Percentiles rank a stretch among this genome's conserved stretches.
Evolutionary conservation across 805 yeast species (phyloP).

Genomic region (Myxozyma geophila): DNA sequence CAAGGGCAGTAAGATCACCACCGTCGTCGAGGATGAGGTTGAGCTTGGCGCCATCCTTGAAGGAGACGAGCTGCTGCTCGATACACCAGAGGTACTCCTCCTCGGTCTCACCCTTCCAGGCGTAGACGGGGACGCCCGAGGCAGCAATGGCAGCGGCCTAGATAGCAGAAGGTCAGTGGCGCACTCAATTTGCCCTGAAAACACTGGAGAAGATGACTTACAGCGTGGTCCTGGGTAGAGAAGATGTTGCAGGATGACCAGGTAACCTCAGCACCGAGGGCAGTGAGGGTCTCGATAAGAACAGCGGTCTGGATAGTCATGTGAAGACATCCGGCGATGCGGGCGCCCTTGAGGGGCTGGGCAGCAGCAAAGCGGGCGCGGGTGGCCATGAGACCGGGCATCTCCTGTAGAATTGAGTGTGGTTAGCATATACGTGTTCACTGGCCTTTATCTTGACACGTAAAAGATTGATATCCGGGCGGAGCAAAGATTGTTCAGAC

Average conservation of each 20-base stretch:
- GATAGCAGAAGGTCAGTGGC: neutral
- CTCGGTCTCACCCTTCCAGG: conserved; percentile 99
- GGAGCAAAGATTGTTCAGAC: conserved; percentile 1
- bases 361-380: conserved; percentile 87
- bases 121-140: conserved; percentile 97
- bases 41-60: conserved; percentile 93
- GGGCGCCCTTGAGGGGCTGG: conserved; percentile 97
- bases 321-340: conserved; percentile 98
- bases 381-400: conserved; percentile 85
- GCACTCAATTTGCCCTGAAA: neutral
- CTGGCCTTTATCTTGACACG: neutral
- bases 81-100: conserved; percentile 99
- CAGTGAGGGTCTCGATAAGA: conserved; percentile 93
- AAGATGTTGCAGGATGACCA: conserved; percentile 99
- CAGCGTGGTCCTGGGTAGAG: conserved; percentile 99
- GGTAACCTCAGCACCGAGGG: conserved; percentile 99
- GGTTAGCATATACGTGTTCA: neutral
- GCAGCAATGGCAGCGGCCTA: conserved; percentile 97
- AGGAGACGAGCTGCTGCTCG: conserved; percentile 97
- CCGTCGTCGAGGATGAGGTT: conserved; percentile 98
- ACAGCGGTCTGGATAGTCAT: conserved; percentile 99
- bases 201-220: conserved; percentile 9
- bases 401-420: conserved; percentile 32
- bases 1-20: conserved; percentile 97
- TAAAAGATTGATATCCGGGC: neutral